phyloP scores from a whole-genome alignment of 2,329 filamentous ascomycete genomes.

The Botrytis hyacinthi region DNA sequence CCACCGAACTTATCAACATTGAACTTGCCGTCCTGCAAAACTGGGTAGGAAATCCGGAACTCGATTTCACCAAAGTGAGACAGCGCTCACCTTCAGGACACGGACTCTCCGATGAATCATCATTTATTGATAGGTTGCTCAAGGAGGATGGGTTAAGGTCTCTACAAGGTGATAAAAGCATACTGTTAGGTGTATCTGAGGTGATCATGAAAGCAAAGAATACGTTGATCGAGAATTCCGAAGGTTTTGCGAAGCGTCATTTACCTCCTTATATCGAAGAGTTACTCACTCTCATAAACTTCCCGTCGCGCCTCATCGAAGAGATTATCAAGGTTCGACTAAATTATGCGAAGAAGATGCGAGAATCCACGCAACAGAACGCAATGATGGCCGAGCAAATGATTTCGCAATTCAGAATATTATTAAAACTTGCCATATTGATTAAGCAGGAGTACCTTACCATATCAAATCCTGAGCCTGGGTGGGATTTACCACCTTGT shows the following conservation, averaged over 20 bases:
- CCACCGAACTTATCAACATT: constrained; percentile 91
- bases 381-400: constrained; percentile 95
- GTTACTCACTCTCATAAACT: constrained; percentile 92
- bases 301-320: constrained; percentile 91
- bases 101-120: constrained; percentile 82
- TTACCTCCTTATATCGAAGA: constrained; percentile 96
- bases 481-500: constrained; percentile 93
- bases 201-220: constrained; percentile 93
- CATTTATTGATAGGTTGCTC: constrained; percentile 89
- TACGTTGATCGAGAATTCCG: constrained; percentile 83
- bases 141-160: constrained; percentile 95
- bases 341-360: constrained; percentile 91
- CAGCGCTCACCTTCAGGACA: constrained; percentile 65
- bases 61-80: constrained; percentile 81
- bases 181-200: constrained; percentile 77
- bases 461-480: constrained; percentile 81
- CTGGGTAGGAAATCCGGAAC: constrained; percentile 94
- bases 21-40: constrained; percentile 87
- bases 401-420: constrained; percentile 92
- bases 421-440: constrained; percentile 84
- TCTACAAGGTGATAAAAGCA: constrained; percentile 81
- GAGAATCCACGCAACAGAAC: constrained; percentile 88
- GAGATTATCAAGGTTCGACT: constrained; percentile 93
- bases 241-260: constrained; percentile 82
- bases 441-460: constrained; percentile 87